Evolutionary conservation across 192 early-diverging fungal genomes (phyloP).

Genomic region (Coemansia sp.): DNA sequence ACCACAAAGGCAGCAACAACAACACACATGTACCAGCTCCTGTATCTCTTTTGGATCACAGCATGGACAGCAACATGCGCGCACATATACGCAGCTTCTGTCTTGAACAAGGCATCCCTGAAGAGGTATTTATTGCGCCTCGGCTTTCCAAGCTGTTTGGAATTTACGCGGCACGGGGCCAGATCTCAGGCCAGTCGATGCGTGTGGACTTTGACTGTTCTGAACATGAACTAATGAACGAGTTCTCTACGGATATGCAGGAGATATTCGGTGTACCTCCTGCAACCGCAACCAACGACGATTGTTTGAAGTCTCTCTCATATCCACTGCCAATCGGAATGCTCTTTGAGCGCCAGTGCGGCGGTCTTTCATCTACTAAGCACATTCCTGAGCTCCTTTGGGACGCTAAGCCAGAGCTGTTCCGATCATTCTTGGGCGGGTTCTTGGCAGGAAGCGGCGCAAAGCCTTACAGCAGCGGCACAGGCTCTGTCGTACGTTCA

Average conservation of each 20-base stretch:
- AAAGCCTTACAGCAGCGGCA: background rate
- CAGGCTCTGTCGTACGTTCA: slow-evolving; percentile 6
- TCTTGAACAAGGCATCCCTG: slow-evolving; percentile 15
- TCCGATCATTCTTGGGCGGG: slow-evolving; percentile 29
- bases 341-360: slow-evolving; percentile 39
- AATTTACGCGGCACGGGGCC: slow-evolving; percentile 22
- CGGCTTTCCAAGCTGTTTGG: slow-evolving; percentile 34
- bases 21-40: background rate
- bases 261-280: slow-evolving; percentile 16
- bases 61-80: background rate
- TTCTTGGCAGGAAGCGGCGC: slow-evolving; percentile 9
- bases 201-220: slow-evolving; percentile 10
- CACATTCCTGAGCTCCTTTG: slow-evolving; percentile 40
- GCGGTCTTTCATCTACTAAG: background rate
- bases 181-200: background rate
- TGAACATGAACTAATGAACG: slow-evolving; percentile 10
- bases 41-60: slow-evolving; percentile 22
- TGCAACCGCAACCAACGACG: background rate
- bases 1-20: background rate
- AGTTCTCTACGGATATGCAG: slow-evolving; percentile 3
- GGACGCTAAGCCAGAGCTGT: slow-evolving; percentile 20
- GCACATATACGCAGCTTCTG: slow-evolving; percentile 17
- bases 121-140: slow-evolving; percentile 14
- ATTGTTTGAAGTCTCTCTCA: background rate
- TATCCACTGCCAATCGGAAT: slow-evolving; percentile 24